These are phyloP conservation scores for Salvia splendens DNA, from an alignment of 257 asterid genomes.

Conservation along the genomic window DNA sequence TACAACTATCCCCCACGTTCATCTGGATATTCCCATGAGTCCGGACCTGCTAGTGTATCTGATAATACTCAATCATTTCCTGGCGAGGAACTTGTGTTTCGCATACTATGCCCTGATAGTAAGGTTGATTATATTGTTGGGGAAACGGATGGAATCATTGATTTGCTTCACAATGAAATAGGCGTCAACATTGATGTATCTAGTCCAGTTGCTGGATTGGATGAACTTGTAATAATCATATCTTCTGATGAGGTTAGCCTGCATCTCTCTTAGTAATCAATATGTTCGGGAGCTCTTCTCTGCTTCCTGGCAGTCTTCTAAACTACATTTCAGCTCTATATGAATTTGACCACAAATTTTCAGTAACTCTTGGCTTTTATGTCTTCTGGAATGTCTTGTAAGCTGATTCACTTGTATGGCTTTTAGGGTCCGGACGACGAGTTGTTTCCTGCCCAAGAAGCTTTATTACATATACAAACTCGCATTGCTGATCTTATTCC, in stretches of 20 bases:
- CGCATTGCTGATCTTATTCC: slow-evolving; percentile 77
- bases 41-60: slow-evolving; percentile 45
- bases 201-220: slow-evolving; percentile 59
- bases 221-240: slow-evolving; percentile 68
- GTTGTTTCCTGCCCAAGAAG: slow-evolving; percentile 99
- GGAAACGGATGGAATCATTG: slow-evolving; percentile 75
- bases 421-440: slow-evolving; percentile 91
- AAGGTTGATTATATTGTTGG: slow-evolving; percentile 72
- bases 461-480: slow-evolving; percentile 90
- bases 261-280: slow-evolving; percentile 14
- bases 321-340: slow-evolving; percentile 11
- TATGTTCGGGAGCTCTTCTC: not conserved
- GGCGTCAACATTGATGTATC: slow-evolving; percentile 72
- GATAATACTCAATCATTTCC: slow-evolving; percentile 53
- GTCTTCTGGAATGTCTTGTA: slow-evolving; percentile 25
- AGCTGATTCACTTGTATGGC: slow-evolving; percentile 37
- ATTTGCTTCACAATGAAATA: slow-evolving; percentile 77
- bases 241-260: slow-evolving; percentile 80
- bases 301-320: not conserved
- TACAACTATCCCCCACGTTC: slow-evolving; percentile 57
- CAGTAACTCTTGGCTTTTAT: not conserved
- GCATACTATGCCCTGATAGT: slow-evolving; percentile 81
- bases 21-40: slow-evolving; percentile 55
- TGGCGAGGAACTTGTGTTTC: slow-evolving; percentile 73
- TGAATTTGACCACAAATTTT: not conserved